phyloP scores from a whole-genome alignment of 2,329 filamentous ascomycete species.

The Geoglossum cookeanum region DNA sequence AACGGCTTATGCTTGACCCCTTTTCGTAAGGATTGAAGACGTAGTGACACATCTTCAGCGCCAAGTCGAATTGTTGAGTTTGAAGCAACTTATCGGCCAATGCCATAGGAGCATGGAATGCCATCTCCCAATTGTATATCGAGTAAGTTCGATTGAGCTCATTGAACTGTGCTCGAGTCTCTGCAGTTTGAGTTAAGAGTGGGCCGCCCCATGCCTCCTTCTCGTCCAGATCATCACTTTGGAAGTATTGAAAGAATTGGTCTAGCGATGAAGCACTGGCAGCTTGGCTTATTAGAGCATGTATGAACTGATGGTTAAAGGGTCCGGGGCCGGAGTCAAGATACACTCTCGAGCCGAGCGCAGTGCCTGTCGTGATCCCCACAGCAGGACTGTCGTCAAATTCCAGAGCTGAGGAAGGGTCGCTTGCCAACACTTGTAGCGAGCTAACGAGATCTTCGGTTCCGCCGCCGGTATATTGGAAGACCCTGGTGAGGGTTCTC shows the following conservation, averaged over 20 bases:
- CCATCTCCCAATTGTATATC: constrained; percentile 18
- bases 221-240: too few relatives aligned
- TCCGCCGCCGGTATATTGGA: too few relatives aligned
- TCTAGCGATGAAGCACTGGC: not conserved
- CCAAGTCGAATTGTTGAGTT: constrained; percentile 13
- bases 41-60: constrained; percentile 9
- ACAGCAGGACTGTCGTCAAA: too few relatives aligned
- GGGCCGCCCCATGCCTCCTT: too few relatives aligned
- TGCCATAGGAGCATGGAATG: constrained; percentile 11
- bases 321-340: not conserved
- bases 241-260: not conserved
- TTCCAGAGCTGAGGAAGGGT: too few relatives aligned
- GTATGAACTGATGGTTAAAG: not conserved
- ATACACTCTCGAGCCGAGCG: not conserved
- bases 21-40: constrained; percentile 17
- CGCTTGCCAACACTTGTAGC: too few relatives aligned
- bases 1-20: too few relatives aligned
- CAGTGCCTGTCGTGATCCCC: too few relatives aligned
- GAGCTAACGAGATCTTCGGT: not conserved
- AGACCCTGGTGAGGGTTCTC: too few relatives aligned
- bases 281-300: not conserved
- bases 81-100: constrained; percentile 10
- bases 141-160: constrained; percentile 12
- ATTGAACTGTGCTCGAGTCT: too few relatives aligned
- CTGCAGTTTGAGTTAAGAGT: too few relatives aligned